A percentile compares a stretch with the other conserved stretches of the same genome.
phyloP scores from a whole-genome alignment of 2,329 filamentous ascomycete genomes.

The Fusarium anthophilum region DNA sequence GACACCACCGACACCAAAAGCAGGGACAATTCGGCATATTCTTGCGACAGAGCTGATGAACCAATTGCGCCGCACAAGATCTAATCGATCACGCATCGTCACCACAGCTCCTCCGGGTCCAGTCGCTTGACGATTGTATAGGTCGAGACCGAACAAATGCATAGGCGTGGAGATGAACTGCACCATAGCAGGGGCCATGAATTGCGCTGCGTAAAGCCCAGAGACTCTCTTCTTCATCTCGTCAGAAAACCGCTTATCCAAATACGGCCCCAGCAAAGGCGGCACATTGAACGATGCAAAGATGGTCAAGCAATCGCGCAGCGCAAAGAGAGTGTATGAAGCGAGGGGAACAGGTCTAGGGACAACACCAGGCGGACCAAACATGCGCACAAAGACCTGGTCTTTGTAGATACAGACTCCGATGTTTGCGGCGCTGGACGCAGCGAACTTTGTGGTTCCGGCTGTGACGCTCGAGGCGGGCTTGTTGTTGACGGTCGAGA shows the following conservation, averaged over 20 bases:
- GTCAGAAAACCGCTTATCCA: constrained; percentile 65
- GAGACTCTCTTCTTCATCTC: constrained; percentile 56
- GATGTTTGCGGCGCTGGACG: constrained; percentile 85
- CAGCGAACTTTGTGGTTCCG: constrained; percentile 81
- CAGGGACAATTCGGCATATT: constrained; percentile 86
- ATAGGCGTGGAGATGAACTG: constrained; percentile 85
- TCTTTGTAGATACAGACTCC: constrained; percentile 90
- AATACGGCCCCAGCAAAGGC: constrained; percentile 74
- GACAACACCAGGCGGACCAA: constrained; percentile 68
- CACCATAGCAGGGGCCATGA: constrained; percentile 79
- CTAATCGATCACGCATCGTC: constrained; percentile 68
- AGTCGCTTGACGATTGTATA: constrained; percentile 76
- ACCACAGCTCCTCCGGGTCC: constrained; percentile 41
- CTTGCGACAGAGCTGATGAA: constrained; percentile 76
- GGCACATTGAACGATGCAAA: constrained; percentile 94
- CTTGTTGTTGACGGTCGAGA: constrained; percentile 68
- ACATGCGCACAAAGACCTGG: constrained; percentile 83
- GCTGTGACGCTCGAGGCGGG: constrained; percentile 73
- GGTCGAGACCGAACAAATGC: constrained; percentile 84
- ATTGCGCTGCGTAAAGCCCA: constrained; percentile 77
- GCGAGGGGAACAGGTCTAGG: constrained; percentile 70
- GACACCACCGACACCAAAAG: constrained; percentile 88
- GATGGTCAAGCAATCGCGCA: constrained; percentile 87
- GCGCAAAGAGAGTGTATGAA: constrained; percentile 80
- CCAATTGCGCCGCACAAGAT: constrained; percentile 79